Conservation (phyloP, 148 eudicot genomes). For the Polygonum aviculare region DNA sequence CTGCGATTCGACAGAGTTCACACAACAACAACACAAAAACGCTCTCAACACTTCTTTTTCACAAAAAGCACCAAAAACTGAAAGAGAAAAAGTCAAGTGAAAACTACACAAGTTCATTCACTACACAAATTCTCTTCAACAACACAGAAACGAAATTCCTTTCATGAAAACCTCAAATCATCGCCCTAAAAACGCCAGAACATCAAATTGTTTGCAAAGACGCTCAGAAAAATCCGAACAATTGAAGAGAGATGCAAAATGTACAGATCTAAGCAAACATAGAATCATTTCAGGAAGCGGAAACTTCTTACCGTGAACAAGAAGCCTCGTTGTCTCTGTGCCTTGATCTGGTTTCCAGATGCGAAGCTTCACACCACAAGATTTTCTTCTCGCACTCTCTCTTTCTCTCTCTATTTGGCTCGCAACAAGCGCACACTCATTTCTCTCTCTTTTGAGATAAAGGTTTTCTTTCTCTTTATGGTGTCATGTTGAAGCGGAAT, state of each 20-base stretch:
- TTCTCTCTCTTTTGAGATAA: not conserved
- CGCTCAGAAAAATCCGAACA: not conserved
- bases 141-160: not conserved
- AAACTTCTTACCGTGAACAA: not conserved
- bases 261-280: not conserved
- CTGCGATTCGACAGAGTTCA: not conserved
- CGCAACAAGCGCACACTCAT: not conserved
- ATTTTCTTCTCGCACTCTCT: not conserved
- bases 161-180: not conserved
- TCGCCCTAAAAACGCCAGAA: not conserved
- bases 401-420: not conserved
- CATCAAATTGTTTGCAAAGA: not conserved
- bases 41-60: not conserved
- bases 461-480: not conserved
- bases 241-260: not conserved
- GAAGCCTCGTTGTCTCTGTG: not conserved
- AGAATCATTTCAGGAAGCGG: not conserved
- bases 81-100: not conserved
- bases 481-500: conserved; percentile 12
- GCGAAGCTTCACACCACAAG: not conserved
- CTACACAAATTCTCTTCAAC: not conserved
- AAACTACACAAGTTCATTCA: not conserved
- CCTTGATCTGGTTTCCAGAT: not conserved
- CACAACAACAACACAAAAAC: not conserved
- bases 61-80: not conserved